phyloP scores from a whole-genome alignment of 768 basidiomycete genomes.

The Hysterangium stoloniferum region DNA sequence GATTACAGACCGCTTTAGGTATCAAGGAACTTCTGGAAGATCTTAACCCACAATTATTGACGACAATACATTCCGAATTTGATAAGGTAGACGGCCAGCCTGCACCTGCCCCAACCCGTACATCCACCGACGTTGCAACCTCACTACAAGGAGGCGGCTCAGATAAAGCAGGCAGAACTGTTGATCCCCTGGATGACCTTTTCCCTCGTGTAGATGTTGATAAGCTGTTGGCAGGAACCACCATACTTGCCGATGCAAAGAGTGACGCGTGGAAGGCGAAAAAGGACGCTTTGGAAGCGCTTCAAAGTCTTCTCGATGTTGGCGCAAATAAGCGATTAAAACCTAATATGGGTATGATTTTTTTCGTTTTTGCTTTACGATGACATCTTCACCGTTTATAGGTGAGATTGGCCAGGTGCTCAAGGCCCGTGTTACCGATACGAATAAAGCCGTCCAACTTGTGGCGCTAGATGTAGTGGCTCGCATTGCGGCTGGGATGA shows the following conservation, averaged over 20 bases:
- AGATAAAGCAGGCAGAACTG: conserved; percentile 32
- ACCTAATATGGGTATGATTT: conserved; percentile 67
- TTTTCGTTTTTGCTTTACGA: not conserved
- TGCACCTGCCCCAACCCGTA: conserved; percentile 70
- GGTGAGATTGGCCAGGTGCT: conserved; percentile 87
- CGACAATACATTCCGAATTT: conserved; percentile 87
- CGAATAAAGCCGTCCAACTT: conserved; percentile 89
- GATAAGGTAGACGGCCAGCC: conserved; percentile 79
- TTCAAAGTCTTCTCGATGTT: conserved; percentile 82
- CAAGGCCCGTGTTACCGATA: conserved; percentile 82
- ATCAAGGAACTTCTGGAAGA: conserved; percentile 91
- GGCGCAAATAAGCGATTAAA: conserved; percentile 90
- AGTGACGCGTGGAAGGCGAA: conserved; percentile 95
- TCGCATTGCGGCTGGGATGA: conserved; percentile 90
- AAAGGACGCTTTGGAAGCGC: conserved; percentile 85
- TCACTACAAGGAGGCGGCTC: conserved; percentile 35
- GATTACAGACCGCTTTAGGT: conserved; percentile 36
- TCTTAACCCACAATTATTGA: conserved; percentile 85
- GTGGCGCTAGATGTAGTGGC: conserved; percentile 86
- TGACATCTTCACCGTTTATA: conserved; percentile 22
- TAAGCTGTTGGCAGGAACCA: conserved; percentile 71
- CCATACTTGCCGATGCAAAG: conserved; percentile 75
- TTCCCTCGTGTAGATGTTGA: conserved; percentile 96
- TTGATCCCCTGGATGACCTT: conserved; percentile 84
- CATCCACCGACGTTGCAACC: conserved; percentile 65